Conservation (phyloP, 1,139 yeast genomes). For the Debaryomyces singareniensis region DNA sequence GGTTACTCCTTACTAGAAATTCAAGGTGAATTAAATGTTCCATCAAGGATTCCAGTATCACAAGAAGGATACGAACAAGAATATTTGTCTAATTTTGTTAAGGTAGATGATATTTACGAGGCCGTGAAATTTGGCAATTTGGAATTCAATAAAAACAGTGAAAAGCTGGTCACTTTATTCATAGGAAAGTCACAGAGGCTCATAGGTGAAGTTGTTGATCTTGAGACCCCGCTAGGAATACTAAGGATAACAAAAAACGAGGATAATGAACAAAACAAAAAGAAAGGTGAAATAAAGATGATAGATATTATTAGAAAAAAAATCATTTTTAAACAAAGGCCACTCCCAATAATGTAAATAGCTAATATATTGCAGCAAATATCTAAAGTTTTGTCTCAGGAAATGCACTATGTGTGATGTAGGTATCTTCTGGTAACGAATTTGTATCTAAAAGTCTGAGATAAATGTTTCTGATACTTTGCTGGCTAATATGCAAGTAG, state of each 20-base stretch:
- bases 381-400: too few species aligned
- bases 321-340: conserved; percentile 57
- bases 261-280: conserved; percentile 10
- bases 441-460: conserved; percentile 28
- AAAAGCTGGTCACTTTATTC: conserved; percentile 45
- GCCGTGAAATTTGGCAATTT: conserved; percentile 58
- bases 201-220: conserved; percentile 47
- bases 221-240: conserved; percentile 59
- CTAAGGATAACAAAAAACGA: conserved; percentile 33
- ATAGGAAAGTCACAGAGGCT: conserved; percentile 65
- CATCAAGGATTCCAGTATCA: conserved; percentile 27
- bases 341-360: conserved; percentile 64
- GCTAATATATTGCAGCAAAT: too few species aligned
- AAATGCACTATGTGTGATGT: too few species aligned
- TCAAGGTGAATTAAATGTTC: conserved; percentile 63
- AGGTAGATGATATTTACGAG: conserved; percentile 31
- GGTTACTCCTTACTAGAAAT: conserved; percentile 62
- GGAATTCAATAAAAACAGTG: conserved; percentile 40
- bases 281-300: conserved; percentile 29
- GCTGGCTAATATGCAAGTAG: conserved; percentile 39
- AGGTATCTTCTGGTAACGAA: neutral
- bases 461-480: conserved; percentile 47
- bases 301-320: conserved; percentile 55
- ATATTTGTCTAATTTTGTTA: conserved; percentile 21
- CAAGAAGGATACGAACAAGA: conserved; percentile 15